Evolutionary conservation across 345 rosid species (phyloP), one percentile per base, ranked within the genome.

Genomic region (Euphorbia pulcherrima): DNA sequence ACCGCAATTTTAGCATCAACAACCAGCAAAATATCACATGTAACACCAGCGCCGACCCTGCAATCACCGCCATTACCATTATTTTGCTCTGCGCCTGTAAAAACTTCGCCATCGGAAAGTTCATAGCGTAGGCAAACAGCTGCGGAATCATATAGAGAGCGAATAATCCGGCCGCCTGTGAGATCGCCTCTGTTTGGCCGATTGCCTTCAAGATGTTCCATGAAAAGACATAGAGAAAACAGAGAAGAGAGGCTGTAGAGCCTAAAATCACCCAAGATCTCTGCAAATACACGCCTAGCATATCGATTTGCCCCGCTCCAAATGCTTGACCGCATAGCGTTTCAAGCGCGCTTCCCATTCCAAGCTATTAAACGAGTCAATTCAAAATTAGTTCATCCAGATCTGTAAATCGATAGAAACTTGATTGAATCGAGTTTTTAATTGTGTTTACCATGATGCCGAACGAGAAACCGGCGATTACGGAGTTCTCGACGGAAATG

Each of bases 301-400:
- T 90, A 40, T 89, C 92, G 0, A 87, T 21, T 68, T 89, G 89
- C 6, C 94, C 88, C 0, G 96, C 98, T 28, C 97, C 98, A 62
- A 69, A 86, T 24, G 97, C 98, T 77, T 90, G 98, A 6, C 98
- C 98, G 71, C 97, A 90, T 29, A 90, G 80, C n/a, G 98, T 93
- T 80, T 93, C 97, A 8, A 93, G 86, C 39, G 98, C 94, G 60
- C 98, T 93, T 68, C 98, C 98, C 98, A 90, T 93, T n/a, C 98
- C 98, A 50, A 93, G 83, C 98, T 92, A 75, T 23, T n/a, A 28
- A 53, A 21, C 2, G 57, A 24, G n/a, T 3, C 1, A n/a, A 5
- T 16, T 50, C 24, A 50, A 7, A 10, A 50, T n/a, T 44, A 44
- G 7, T 44, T 44, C 12, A 44, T 44, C 16, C 16, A 10, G 1